These are phyloP conservation scores for Thermomucor indicae-seudaticae DNA, from an alignment of 371 early-diverging fungal genomes.

Conservation along the genomic window DNA sequence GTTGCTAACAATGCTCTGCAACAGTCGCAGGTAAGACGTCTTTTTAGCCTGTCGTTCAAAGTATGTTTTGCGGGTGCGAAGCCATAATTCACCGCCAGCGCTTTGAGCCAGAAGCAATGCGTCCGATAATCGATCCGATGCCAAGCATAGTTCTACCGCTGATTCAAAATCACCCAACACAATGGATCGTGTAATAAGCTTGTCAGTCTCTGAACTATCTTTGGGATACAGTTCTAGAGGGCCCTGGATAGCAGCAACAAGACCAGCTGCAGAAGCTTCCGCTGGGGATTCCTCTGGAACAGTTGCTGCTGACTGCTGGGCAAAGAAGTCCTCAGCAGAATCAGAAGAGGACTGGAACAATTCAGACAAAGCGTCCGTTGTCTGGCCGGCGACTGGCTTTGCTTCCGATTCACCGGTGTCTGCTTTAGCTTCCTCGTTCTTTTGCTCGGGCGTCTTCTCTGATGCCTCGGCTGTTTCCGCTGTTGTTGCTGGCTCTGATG, in stretches of 20 bases:
- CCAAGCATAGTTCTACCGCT: constrained; percentile 84
- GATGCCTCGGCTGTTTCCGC: constrained; percentile 6
- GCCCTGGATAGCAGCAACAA: constrained; percentile 10
- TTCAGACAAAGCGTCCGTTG: constrained; percentile 19
- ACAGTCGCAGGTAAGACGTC: constrained; percentile 75
- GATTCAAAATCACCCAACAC: constrained; percentile 89
- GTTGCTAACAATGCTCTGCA: constrained; percentile 76
- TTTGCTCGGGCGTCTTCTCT: not conserved
- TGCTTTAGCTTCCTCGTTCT: constrained; percentile 7
- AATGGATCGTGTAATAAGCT: constrained; percentile 77
- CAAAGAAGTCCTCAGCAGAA: constrained; percentile 27
- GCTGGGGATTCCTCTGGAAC: constrained; percentile 5
- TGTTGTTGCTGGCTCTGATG: constrained; percentile 5
- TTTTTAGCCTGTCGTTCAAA: constrained; percentile 60
- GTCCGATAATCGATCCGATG: constrained; percentile 80
- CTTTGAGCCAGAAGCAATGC: constrained; percentile 88
- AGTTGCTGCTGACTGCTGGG: constrained; percentile 7
- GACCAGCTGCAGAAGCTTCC: constrained; percentile 10
- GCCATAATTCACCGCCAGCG: constrained; percentile 81
- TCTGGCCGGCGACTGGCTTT: not conserved
- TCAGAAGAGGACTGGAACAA: constrained; percentile 24
- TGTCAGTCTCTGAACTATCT: constrained; percentile 64
- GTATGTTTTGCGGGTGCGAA: constrained; percentile 80
- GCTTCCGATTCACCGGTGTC: constrained; percentile 1
- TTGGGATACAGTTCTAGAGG: constrained; percentile 62